Conservation (phyloP, 768 basidiomycete genomes). For the Amanita thiersii region DNA sequence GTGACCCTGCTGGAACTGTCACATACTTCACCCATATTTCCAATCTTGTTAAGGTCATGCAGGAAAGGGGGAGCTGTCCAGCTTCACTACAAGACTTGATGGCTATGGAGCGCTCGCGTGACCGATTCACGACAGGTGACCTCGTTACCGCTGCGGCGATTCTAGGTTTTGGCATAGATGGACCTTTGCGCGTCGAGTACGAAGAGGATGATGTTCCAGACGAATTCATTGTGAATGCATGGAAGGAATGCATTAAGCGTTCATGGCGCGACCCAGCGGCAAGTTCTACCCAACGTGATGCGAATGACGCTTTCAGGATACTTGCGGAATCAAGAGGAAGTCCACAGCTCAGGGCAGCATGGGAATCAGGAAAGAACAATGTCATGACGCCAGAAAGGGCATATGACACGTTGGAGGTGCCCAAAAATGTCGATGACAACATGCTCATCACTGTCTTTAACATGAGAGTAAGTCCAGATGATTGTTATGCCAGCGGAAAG, state of each 20-base stretch:
- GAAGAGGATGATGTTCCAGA: slow-evolving; percentile 57
- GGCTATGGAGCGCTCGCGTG: slow-evolving; percentile 51
- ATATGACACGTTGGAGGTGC: slow-evolving; percentile 63
- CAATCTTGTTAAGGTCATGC: slow-evolving; percentile 40
- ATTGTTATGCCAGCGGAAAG: background rate
- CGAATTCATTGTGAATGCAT: slow-evolving; percentile 62
- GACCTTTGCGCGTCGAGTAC: slow-evolving; percentile 56
- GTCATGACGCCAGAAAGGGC: slow-evolving; percentile 66
- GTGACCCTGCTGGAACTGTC: slow-evolving; percentile 59
- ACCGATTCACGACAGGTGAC: slow-evolving; percentile 56
- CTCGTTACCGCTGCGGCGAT: slow-evolving; percentile 32
- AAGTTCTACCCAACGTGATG: slow-evolving; percentile 41
- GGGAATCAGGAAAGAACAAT: slow-evolving; percentile 45
- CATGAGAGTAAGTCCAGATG: slow-evolving; percentile 46
- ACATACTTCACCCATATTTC: slow-evolving; percentile 56
- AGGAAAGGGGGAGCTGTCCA: slow-evolving; percentile 37
- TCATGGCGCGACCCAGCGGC: slow-evolving; percentile 46
- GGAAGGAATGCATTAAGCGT: slow-evolving; percentile 49
- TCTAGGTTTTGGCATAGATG: slow-evolving; percentile 64
- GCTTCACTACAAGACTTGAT: slow-evolving; percentile 48
- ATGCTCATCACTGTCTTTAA: slow-evolving; percentile 67
- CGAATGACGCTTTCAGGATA: slow-evolving; percentile 63
- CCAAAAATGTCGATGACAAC: slow-evolving; percentile 65
- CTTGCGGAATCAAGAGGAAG: slow-evolving; percentile 60
- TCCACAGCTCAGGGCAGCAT: slow-evolving; percentile 34